phyloP scores from a whole-genome alignment of 768 basidiomycete genomes.

The Termitomyces sp. region DNA sequence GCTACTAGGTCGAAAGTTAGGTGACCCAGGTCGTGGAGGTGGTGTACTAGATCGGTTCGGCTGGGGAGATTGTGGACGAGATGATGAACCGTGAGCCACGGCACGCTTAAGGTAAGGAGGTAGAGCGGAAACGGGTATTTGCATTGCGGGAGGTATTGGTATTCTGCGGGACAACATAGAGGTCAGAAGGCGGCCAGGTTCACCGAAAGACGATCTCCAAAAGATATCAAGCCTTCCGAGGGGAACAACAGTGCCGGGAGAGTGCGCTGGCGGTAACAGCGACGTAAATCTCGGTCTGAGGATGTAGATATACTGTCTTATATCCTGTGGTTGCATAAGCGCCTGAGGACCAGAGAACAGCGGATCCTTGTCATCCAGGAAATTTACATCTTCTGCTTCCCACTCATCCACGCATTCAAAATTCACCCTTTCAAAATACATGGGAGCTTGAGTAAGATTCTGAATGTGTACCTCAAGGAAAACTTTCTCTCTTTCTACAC shows the following conservation, averaged over 20 bases:
- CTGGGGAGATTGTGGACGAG: slow-evolving; percentile 57
- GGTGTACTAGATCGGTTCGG: slow-evolving; percentile 46
- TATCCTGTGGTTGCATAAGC: slow-evolving; percentile 78
- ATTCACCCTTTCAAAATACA: slow-evolving; percentile 77
- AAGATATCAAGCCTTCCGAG: slow-evolving; percentile 86
- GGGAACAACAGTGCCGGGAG: slow-evolving; percentile 68
- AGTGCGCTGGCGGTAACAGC: slow-evolving; percentile 38
- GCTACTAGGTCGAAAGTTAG: slow-evolving; percentile 35
- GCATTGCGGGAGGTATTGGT: slow-evolving; percentile 41
- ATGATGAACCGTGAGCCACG: slow-evolving; percentile 30
- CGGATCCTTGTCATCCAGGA: slow-evolving; percentile 22
- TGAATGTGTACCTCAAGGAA: slow-evolving; percentile 93
- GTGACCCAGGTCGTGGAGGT: slow-evolving; percentile 37
- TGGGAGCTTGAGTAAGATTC: slow-evolving; percentile 71
- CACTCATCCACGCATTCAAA: slow-evolving; percentile 71
- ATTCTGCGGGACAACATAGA: slow-evolving; percentile 84
- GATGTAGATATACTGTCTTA: slow-evolving; percentile 85
- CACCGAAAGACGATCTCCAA: slow-evolving; percentile 83
- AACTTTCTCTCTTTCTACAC: slow-evolving; percentile 67
- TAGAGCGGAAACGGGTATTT: slow-evolving; percentile 62
- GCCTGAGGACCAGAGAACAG: slow-evolving; percentile 60
- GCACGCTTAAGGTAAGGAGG: slow-evolving; percentile 71
- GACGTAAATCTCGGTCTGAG: slow-evolving; percentile 48
- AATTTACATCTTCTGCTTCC: slow-evolving; percentile 52
- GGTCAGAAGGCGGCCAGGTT: slow-evolving; percentile 82